Conservation (phyloP, 83 land plant genomes). For the Picea abies region DNA sequence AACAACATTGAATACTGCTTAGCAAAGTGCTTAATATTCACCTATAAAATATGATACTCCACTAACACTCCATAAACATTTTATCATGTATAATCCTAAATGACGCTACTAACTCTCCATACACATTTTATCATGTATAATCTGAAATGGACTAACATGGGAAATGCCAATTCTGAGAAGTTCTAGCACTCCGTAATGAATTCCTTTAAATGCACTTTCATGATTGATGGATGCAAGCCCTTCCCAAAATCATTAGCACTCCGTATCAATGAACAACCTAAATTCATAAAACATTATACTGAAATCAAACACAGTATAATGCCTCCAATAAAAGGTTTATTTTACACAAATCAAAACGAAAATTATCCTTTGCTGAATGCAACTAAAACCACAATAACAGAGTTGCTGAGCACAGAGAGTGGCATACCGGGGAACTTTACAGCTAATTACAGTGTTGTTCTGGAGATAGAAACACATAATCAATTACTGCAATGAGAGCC, state of each 20-base stretch:
- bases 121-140: neutral
- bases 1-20: too few relatives aligned
- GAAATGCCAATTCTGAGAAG: neutral
- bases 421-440: neutral
- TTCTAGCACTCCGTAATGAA: neutral
- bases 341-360: neutral
- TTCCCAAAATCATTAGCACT: neutral
- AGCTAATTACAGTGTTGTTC: neutral
- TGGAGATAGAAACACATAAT: neutral
- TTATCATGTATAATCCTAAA: too few relatives aligned
- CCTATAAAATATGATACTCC: too few relatives aligned
- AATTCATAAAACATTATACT: neutral
- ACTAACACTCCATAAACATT: too few relatives aligned
- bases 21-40: too few relatives aligned
- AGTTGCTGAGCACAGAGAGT: neutral
- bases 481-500: neutral
- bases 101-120: too few relatives aligned
- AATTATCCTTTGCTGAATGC: neutral
- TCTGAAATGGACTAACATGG: neutral
- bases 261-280: neutral
- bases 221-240: neutral
- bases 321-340: neutral
- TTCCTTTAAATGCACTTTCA: neutral
- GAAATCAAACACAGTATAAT: neutral
- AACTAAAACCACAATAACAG: neutral